Base-by-base conservation (phyloP, 306 rosid genomes). In the Canavalia ensiformis region DNA sequence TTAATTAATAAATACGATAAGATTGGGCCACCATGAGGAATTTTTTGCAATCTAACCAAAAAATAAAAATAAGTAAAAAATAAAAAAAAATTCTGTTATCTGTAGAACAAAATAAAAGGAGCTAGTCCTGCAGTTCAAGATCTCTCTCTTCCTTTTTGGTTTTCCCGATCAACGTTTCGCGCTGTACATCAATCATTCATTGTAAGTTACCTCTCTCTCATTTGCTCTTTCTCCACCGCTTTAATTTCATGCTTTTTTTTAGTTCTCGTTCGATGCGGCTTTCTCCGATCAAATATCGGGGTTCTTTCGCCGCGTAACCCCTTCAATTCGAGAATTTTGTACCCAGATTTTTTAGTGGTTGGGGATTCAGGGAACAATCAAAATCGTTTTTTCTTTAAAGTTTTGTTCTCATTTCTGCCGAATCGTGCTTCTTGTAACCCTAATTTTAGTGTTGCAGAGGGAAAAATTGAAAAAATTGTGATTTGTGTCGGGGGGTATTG, bases 191-290 rank as follows among this genome's bases (percentile, higher is more conserved):
- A 18, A 28, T 64, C 29, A 33, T 42, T 54, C 60, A 31, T 34
- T 2, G 80, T 81, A 81, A 65, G 68, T 28, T 44, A 25, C 25
- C 59, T 42, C 58, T 54, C 68, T 41, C 28, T 42, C 57, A 46
- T 79, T 25, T 54, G 10, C 5, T 4, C 8, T 10, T 37, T n/a
- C 39, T 31, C 30, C 6, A 18, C 39, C n/a, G 41, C 13, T 56
- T 78, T 58, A 18, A 29, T 39, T 8, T 34, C 4, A 8, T 44
- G 74, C 4, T 70, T 13, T 66, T 30, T 18, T 41, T 39, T 42
- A 7, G 1, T 39, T 9, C 5, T 41, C 54, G n/a, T 7, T 67
- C 18, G 54, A 66, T 41, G 31, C 3, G 50, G 2, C 50, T 7
- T 39, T 29, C 6, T n/a, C 37, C 72, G n/a, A 45, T 66, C 42